Conservation (phyloP, 305 asterid species). For the Fraxinus angustifolia region DNA sequence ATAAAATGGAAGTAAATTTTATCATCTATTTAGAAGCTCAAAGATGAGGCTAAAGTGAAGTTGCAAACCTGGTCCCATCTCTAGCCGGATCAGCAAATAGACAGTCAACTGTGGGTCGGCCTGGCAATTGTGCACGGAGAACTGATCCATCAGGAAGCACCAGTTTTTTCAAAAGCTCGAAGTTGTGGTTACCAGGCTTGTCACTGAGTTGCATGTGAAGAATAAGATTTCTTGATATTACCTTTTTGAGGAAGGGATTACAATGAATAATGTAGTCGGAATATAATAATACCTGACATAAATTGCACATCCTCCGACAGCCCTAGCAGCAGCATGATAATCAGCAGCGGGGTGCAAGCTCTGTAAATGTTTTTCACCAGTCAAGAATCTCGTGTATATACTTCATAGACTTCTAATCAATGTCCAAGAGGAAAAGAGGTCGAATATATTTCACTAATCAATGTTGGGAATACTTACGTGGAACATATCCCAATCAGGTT, state of each 20-base stretch:
- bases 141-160: constrained; percentile 54
- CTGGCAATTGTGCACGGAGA: constrained; percentile 47
- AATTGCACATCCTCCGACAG: constrained; percentile 50
- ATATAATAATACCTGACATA: constrained; percentile 36
- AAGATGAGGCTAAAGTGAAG: not conserved
- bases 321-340: constrained; percentile 55
- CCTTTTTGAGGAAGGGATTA: not conserved
- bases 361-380: constrained; percentile 26
- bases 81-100: constrained; percentile 53
- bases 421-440: not conserved
- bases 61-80: constrained; percentile 41
- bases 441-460: not conserved
- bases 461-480: constrained; percentile 42
- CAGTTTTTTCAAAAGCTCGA: constrained; percentile 46
- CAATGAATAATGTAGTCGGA: not conserved
- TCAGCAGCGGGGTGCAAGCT: constrained; percentile 52
- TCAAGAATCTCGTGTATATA: not conserved
- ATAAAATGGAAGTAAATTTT: not conserved
- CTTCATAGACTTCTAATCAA: not conserved
- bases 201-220: constrained; percentile 29
- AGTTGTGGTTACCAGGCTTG: constrained; percentile 52
- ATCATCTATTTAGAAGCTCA: not conserved
- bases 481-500: constrained; percentile 94
- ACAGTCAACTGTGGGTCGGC: constrained; percentile 49
- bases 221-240: not conserved